phyloP scores from a whole-genome alignment of 768 basidiomycete genomes.

The Trametes cingulata region DNA sequence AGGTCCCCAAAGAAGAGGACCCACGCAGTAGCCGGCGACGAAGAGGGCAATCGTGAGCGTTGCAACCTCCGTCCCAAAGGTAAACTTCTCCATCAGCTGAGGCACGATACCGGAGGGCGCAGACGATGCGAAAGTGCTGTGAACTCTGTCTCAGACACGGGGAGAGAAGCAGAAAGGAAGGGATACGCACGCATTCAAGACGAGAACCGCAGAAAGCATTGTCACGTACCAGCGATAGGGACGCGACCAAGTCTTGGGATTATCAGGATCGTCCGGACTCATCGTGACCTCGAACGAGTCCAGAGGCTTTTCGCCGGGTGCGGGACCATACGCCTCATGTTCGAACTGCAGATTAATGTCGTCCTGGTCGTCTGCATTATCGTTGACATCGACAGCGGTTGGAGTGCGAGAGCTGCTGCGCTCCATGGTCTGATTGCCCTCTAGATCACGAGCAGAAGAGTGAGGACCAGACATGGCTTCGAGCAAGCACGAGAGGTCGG shows the following conservation, averaged over 20 bases:
- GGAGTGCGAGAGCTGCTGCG: constrained; percentile 2
- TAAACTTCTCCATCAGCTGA: constrained; percentile 47
- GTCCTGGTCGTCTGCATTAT: neutral
- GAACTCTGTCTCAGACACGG: constrained; percentile 43
- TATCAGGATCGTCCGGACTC: constrained; percentile 25
- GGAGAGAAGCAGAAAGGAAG: neutral
- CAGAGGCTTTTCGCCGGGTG: constrained; percentile 26
- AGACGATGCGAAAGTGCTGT: constrained; percentile 63
- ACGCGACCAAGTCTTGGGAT: constrained; percentile 27
- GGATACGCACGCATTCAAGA: constrained; percentile 1
- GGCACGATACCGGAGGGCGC: constrained; percentile 53
- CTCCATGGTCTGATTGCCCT: neutral
- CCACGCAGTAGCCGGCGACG: constrained; percentile 65
- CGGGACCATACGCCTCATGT: constrained; percentile 10
- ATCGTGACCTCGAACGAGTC: constrained; percentile 30
- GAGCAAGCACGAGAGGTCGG: neutral
- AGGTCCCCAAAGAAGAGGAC: constrained; percentile 62
- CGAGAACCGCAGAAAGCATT: constrained; percentile 25
- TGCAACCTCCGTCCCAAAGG: constrained; percentile 51
- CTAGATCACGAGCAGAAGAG: neutral
- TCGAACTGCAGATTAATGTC: neutral
- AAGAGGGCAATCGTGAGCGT: constrained; percentile 62
- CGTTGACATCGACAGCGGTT: constrained; percentile 4
- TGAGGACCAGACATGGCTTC: neutral
- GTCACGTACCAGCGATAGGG: constrained; percentile 31